These are phyloP conservation scores for Phytopythium delawarense DNA, from an alignment of 352 stramenopile species.

Conservation along the genomic window DNA sequence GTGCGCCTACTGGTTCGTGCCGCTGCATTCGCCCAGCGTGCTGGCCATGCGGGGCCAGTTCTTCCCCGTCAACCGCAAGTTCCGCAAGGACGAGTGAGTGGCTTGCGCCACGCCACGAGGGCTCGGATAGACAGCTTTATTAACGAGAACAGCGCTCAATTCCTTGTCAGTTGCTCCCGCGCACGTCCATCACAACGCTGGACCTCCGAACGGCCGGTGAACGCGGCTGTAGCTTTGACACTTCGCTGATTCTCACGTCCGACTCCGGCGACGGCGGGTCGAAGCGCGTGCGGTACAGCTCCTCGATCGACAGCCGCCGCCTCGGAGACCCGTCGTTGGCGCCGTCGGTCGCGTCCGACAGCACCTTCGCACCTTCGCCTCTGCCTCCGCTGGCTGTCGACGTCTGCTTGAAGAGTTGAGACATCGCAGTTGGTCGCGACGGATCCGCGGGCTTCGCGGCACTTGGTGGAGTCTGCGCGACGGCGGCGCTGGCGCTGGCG, in stretches of 20 bases:
- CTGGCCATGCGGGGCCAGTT: conserved; percentile 30
- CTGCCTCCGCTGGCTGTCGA: neutral
- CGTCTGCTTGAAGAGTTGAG: neutral
- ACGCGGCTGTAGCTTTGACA: neutral
- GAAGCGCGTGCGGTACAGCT: conserved; percentile 65
- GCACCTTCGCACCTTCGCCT: neutral
- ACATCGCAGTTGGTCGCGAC: neutral
- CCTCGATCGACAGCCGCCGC: conserved; percentile 21
- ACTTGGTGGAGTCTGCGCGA: neutral
- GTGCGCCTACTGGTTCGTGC: conserved; percentile 69
- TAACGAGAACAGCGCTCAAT: neutral
- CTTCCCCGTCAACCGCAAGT: conserved; percentile 57
- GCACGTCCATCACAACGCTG: conserved; percentile 1
- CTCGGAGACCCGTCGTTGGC: neutral
- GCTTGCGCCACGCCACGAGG: neutral
- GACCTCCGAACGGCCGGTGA: neutral
- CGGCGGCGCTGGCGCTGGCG: neutral
- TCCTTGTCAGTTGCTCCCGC: neutral
- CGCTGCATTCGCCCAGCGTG: conserved; percentile 52
- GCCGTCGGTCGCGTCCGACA: neutral
- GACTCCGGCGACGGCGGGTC: conserved; percentile 21
- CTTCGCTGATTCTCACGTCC: neutral
- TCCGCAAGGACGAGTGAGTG: conserved; percentile 41
- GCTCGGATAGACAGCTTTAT: neutral
- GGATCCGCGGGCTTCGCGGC: neutral